Evolutionary conservation across 2,329 filamentous ascomycete genomes (phyloP), one percentile per base, ranked within the genome.

Genomic region (Talaromyces verruculosus): DNA sequence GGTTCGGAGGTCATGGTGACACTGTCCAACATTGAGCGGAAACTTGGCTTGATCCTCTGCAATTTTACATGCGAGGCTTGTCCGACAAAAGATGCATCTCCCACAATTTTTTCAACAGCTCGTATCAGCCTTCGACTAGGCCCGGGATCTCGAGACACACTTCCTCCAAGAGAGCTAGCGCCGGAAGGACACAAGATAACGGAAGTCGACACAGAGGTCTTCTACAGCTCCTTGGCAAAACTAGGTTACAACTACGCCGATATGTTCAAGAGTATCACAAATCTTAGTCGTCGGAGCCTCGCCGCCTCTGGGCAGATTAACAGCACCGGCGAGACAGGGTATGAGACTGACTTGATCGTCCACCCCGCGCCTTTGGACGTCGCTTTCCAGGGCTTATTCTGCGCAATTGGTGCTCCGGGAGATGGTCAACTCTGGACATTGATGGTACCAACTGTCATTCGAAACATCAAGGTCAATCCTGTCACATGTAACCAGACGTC

Each of bases 201-300:
- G 7, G 35, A 57, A 55, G 45, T 73, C 13, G 70, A 75, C n/a
- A 41, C 65, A 0, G 70, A 73, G 15, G 58, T 67, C 10, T 76
- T 75, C 59, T 76, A 76, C 61, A 68, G 63, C 25, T 68, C 68
- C 2, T 68, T 77, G 8, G 59, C 62, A 0, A 64, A 71, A 0
- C 65, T 75, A 30, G 75, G 74, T 11, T 75, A 74, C 49, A 68
- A 71, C 5, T 77, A 76, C 33, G 69, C 71, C 1, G 71, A 68
- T 1, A 68, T 69, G 8, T 75, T 75, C 65, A 65, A 67, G 7
- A 67, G 68, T 1, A 69, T 74, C 13, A 64, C 60, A 7, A 30
- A 22, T 1, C 64, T 67, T 17, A 61, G 25, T 7, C 51, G 67
- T 2, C 57, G 70, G 37, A 33, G 37, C 69, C 1, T 62, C 69